Evolutionary conservation across 106 monocot genomes (phyloP), one percentile per base, ranked within the genome.

Genomic region (Acorus calamus): DNA sequence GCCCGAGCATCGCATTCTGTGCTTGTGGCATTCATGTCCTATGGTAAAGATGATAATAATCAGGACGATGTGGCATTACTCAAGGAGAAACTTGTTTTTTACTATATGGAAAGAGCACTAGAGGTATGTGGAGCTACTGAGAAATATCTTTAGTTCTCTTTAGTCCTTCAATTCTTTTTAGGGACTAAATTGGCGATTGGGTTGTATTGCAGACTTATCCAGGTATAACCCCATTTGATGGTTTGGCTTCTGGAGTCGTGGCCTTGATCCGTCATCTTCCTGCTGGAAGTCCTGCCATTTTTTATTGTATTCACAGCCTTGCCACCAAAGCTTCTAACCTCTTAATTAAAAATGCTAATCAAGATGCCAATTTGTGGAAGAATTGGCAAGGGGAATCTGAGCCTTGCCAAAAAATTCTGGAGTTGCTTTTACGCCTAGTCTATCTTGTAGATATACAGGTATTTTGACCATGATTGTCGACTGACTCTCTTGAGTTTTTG

Each of bases 391-490:
- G 76, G 11, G 80, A 66, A 48, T 74, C 72, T 41, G 84, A 85
- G 41, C 82, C 90, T 50, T 80, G 69, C 68, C 87, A 87, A 76
- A 91, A 96, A 60, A 65, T 91, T 58, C 11, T 77, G 41, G 96
- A 96, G 66, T 70, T 96, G 74, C 80, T 91, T 58, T 71, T 91
- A 50, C 87, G 78, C 8, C 90, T 96, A 5, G 59, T 87, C 46
- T 82, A 75, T 73, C 73, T 96, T 70, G 91, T 96, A 12, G 91
- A 96, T 81, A 85, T 96, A 77, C 96, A 96, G 96, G 96, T 96
- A 76, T 43, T 11, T 9, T 47, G 1, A 28, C 28, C 28, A 28
- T 0, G 28, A 28, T 28, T 28, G 57, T 55, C 28, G 0, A 8
- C 3, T 14, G 42, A 8, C 48, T 63, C 2, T 28, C 2, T 28